These are phyloP conservation scores for Podaxis mareebaensis DNA, from an alignment of 768 basidiomycete genomes.

Conservation along the genomic window DNA sequence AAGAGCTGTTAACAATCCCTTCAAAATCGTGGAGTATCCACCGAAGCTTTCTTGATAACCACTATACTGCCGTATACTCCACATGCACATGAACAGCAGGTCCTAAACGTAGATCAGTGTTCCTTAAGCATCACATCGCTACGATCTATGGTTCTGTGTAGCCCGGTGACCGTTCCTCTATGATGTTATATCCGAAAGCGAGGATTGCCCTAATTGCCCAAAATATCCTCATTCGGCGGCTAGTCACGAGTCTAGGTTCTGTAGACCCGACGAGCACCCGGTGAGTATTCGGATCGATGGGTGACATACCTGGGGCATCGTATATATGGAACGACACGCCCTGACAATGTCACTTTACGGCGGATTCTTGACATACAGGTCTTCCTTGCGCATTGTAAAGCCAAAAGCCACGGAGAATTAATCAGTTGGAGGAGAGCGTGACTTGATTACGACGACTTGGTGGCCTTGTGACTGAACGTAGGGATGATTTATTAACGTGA, in stretches of 20 bases:
- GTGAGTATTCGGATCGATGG: neutral
- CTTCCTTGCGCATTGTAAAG: neutral
- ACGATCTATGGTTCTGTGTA: too few relatives aligned
- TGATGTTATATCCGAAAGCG: too few relatives aligned
- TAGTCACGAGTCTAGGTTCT: neutral
- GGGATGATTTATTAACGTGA: neutral
- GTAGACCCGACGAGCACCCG: neutral
- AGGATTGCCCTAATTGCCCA: too few relatives aligned
- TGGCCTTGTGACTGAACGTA: neutral
- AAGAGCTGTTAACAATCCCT: too few relatives aligned
- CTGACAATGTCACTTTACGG: neutral
- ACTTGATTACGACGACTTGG: neutral
- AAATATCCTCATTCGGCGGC: neutral
- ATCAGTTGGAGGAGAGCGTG: neutral
- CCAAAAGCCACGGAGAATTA: slow-evolving; percentile 1
- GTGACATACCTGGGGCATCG: neutral
- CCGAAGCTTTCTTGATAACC: too few relatives aligned
- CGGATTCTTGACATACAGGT: neutral
- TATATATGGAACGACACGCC: neutral
- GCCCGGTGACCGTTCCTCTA: too few relatives aligned
- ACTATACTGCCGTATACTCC: too few relatives aligned
- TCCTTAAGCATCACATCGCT: too few relatives aligned
- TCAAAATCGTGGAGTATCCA: too few relatives aligned
- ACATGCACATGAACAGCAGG: too few relatives aligned
- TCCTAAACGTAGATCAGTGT: too few relatives aligned